A percentile compares a stretch with the other conserved stretches of the same genome.
Evolutionary conservation across 768 basidiomycete species (phyloP).

Genomic region (Cyathus striatus): DNA sequence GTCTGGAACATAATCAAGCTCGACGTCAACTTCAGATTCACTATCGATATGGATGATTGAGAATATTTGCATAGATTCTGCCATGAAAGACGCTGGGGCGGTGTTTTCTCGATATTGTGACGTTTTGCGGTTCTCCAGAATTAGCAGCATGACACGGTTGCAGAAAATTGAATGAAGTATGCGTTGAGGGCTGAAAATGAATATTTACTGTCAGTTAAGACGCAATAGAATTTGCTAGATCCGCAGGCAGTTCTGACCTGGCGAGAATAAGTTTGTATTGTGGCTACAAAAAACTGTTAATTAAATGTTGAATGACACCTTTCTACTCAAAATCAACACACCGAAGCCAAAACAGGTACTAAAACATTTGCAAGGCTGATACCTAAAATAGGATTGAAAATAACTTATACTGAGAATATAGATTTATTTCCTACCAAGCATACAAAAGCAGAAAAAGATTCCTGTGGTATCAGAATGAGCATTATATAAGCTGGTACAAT

Average conservation of each 20-base stretch:
- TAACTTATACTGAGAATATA: neutral
- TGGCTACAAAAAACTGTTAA: neutral
- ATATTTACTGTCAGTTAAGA: neutral
- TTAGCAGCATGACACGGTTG: conserved; percentile 5
- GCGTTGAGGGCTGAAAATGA: conserved; percentile 1
- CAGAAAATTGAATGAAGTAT: conserved; percentile 6
- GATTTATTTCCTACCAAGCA: neutral
- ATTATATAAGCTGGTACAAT: neutral
- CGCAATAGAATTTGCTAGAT: neutral
- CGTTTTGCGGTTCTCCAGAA: conserved; percentile 1
- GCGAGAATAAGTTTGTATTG: neutral
- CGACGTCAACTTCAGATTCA: neutral
- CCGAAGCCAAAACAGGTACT: neutral
- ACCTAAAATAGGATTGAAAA: neutral
- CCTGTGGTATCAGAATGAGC: neutral
- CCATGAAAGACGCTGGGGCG: neutral
- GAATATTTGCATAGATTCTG: neutral
- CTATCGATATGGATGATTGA: neutral
- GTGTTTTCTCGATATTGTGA: neutral
- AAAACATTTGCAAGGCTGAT: neutral
- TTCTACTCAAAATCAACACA: neutral
- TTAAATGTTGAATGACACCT: neutral
- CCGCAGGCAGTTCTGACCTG: neutral
- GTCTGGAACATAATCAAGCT: neutral
- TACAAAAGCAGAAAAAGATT: conserved; percentile 2